phyloP scores from a whole-genome alignment of 2,329 filamentous ascomycete species.

The Coniochaeta hoffmannii region DNA sequence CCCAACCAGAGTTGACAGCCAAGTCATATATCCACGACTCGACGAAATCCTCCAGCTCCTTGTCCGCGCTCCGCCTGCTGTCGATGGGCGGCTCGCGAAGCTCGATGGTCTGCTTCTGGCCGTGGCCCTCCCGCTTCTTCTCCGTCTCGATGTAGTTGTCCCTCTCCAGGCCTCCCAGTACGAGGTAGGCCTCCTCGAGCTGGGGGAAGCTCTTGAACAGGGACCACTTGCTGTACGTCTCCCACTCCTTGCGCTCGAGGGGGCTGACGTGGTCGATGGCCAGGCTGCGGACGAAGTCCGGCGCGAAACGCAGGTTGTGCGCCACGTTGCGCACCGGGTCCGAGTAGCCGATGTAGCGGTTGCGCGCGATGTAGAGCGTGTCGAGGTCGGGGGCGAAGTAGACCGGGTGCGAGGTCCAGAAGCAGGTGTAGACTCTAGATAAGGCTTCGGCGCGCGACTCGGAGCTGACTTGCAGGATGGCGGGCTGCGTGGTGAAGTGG shows the following conservation, averaged over 20 bases:
- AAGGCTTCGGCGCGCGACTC: constrained; percentile 35
- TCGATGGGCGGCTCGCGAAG: constrained; percentile 22
- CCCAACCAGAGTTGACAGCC: not conserved
- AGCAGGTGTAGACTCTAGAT: constrained; percentile 24
- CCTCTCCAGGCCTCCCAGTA: constrained; percentile 15
- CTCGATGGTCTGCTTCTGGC: constrained; percentile 11
- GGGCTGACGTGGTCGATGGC: constrained; percentile 38
- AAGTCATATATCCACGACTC: constrained; percentile 9
- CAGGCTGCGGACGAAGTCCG: constrained; percentile 27
- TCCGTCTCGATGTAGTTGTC: constrained; percentile 15
- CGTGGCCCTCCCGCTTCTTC: constrained; percentile 11
- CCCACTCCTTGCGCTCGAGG: constrained; percentile 38
- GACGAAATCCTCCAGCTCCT: constrained; percentile 14
- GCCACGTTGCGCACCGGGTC: constrained; percentile 33
- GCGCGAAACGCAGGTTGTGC: constrained; percentile 23
- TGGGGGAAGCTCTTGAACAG: constrained; percentile 33
- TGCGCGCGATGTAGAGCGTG: constrained; percentile 27
- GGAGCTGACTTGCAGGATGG: constrained; percentile 30
- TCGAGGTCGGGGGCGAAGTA: constrained; percentile 31
- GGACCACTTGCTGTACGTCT: constrained; percentile 42
- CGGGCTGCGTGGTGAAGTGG: constrained; percentile 28
- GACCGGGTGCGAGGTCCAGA: constrained; percentile 28
- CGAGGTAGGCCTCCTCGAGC: constrained; percentile 28
- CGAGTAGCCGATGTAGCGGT: constrained; percentile 31
- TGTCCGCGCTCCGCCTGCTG: constrained; percentile 7